Conservation (phyloP, 495 filamentous ascomycete species). For the Podospora bellae-mahoneyi region DNA sequence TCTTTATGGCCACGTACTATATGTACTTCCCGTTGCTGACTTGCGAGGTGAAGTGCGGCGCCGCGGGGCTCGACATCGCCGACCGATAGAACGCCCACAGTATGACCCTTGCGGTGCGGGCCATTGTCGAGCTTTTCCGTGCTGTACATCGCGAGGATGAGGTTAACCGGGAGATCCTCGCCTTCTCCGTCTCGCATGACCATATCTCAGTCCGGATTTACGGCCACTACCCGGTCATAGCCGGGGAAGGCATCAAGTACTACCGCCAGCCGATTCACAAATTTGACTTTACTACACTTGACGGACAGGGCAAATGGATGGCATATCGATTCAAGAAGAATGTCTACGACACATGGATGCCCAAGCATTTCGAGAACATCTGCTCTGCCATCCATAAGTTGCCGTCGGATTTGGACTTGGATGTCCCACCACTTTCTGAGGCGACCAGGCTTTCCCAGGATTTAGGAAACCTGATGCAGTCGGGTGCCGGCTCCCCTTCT, state of each 20-base stretch:
- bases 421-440: slow-evolving; percentile 18
- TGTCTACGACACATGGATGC: slow-evolving; percentile 25
- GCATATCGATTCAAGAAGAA: slow-evolving; percentile 27
- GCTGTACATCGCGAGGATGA: slow-evolving; percentile 36
- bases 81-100: slow-evolving; percentile 30
- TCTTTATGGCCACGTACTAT: background rate
- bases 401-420: slow-evolving; percentile 33
- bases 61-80: slow-evolving; percentile 27
- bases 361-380: slow-evolving; percentile 38
- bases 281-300: slow-evolving; percentile 12
- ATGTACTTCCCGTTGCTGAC: slow-evolving; percentile 31
- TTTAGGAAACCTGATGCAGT: slow-evolving; percentile 14
- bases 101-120: slow-evolving; percentile 39
- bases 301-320: slow-evolving; percentile 23
- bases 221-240: slow-evolving; percentile 33
- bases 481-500: slow-evolving; percentile 3
- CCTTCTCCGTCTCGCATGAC: slow-evolving; percentile 51
- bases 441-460: slow-evolving; percentile 20
- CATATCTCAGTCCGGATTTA: slow-evolving; percentile 37
- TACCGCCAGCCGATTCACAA: slow-evolving; percentile 17
- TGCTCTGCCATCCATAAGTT: slow-evolving; percentile 43
- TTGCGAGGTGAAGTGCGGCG: slow-evolving; percentile 32
- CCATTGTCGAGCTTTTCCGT: slow-evolving; percentile 35
- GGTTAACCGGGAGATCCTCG: slow-evolving; percentile 40
- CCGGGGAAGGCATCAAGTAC: slow-evolving; percentile 16